Percentiles rank a stretch among this genome's conserved stretches.
Evolutionary conservation across 2,329 filamentous ascomycete species (phyloP).

Genomic region (Verticillium albo-atrum): DNA sequence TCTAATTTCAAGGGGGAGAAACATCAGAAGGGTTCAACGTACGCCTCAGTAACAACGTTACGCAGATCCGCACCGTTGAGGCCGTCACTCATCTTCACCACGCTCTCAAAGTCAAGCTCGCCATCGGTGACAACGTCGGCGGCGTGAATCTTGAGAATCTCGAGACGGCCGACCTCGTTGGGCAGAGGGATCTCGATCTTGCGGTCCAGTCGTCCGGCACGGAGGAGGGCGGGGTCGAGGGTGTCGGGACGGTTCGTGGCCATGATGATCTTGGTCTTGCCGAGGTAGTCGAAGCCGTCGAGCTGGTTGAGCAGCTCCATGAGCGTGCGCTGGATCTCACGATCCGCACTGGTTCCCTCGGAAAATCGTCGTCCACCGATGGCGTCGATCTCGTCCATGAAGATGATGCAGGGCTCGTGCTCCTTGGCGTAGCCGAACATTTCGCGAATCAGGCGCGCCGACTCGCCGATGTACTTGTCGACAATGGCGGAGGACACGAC

Average conservation of each 20-base stretch:
- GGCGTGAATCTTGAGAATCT: constrained; percentile 98
- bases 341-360: constrained; percentile 93
- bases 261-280: constrained; percentile 99
- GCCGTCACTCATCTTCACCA: constrained; percentile 99
- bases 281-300: constrained; percentile 97
- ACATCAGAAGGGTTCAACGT: constrained; percentile 43
- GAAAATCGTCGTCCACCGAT: constrained; percentile 96
- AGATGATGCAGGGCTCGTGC: constrained; percentile 99
- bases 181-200: constrained; percentile 98
- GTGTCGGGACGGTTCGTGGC: constrained; percentile 97
- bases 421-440: constrained; percentile 99
- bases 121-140: constrained; percentile 82
- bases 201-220: constrained; percentile 88
- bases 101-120: constrained; percentile 97
- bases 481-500: constrained; percentile 98
- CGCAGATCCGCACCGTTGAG: constrained; percentile 95
- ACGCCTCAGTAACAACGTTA: constrained; percentile 98
- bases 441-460: constrained; percentile 91
- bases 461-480: constrained; percentile 99
- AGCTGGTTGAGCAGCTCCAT: constrained; percentile 99
- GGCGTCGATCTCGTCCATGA: constrained; percentile 99
- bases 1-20: background rate
- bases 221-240: constrained; percentile 85
- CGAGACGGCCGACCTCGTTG: constrained; percentile 91
- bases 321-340: constrained; percentile 95